A percentile compares a stretch with the other conserved stretches of the same genome.
These are phyloP conservation scores for Pseudocercospora eumusae DNA, from an alignment of 2,329 filamentous ascomycete species.

Conservation along the genomic window DNA sequence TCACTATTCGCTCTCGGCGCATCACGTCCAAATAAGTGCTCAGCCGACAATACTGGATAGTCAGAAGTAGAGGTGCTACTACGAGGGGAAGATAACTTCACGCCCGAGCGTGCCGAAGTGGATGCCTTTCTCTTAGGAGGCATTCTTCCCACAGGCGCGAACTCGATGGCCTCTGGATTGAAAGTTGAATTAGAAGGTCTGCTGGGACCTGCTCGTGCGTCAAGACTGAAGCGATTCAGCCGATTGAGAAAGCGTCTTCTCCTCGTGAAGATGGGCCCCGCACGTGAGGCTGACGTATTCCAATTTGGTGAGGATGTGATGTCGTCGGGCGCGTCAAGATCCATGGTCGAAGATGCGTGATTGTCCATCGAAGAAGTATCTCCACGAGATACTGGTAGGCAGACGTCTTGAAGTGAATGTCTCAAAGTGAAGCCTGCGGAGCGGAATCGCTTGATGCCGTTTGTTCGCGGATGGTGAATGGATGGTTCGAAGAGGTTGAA, in stretches of 20 bases:
- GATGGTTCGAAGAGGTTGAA: background rate
- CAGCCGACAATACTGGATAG: conserved; percentile 24
- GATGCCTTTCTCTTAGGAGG: conserved; percentile 37
- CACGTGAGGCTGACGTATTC: background rate
- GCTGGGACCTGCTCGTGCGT: background rate
- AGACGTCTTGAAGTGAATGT: background rate
- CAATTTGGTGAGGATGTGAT: background rate
- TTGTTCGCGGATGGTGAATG: background rate
- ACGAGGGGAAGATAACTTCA: conserved; percentile 17
- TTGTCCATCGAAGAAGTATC: background rate
- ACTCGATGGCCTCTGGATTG: conserved; percentile 31
- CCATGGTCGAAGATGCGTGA: background rate
- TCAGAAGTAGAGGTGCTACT: conserved; percentile 4
- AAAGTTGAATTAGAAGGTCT: conserved; percentile 13
- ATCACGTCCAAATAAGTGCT: conserved; percentile 27
- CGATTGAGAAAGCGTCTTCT: conserved; percentile 2
- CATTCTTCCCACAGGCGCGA: conserved; percentile 27
- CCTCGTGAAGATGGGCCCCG: background rate
- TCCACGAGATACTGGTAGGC: background rate
- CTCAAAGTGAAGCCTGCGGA: background rate
- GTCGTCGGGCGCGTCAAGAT: background rate
- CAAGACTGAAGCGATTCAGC: background rate
- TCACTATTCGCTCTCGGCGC: conserved; percentile 3
- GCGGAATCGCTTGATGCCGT: background rate
- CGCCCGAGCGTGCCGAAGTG: conserved; percentile 24